Evolutionary conservation across 306 rosid species (phyloP), one percentile per base, ranked within the genome.

Genomic region (Lablab purpureus): DNA sequence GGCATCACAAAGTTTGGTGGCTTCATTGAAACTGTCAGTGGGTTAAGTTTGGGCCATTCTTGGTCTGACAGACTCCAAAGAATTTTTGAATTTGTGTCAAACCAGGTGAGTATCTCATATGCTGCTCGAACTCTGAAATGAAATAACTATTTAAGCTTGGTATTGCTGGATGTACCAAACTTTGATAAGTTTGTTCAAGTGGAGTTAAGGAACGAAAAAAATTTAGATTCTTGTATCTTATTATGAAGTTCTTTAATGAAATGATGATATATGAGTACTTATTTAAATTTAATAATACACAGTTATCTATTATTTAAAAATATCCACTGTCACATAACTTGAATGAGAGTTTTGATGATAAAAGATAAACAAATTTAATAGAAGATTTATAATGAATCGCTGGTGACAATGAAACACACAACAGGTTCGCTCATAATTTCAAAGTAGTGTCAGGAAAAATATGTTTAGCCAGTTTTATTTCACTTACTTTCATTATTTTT

Each of bases 21-120:
- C 87, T 87, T 40, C 81, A 88, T 93, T 58, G 93, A 91, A 87
- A 78, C 91, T 27, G 81, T 74, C 51, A 85, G 95, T 83, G 97
- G 97, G 50, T 19, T 86, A 34, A 77, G 59, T 81, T 52, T 90
- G 41, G 78, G 81, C 14, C 63, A 43, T 79, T 75, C 87, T 72
- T 82, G 63, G 87, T 73, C 86, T 76, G 85, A 77, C 13, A 80
- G 74, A 21, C 87, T 88, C 70, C 76, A 76, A 22, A 49, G 67
- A 14, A 62, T 64, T 13, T 81, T 64, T 43, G 74, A 80, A 10
- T 43, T 76, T n/a, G 58, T 83, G 6, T 27, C 90, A 55, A 89
- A 87, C 73, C 85, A 89, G 91, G 96, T 91, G n/a, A 75, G 88
- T 18, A 62, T 58, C 36, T 8, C 36, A 52, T 75, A 55, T 71